Base-by-base conservation (phyloP, 2,329 filamentous ascomycete species). In the Sporothrix dimorphospora region DNA sequence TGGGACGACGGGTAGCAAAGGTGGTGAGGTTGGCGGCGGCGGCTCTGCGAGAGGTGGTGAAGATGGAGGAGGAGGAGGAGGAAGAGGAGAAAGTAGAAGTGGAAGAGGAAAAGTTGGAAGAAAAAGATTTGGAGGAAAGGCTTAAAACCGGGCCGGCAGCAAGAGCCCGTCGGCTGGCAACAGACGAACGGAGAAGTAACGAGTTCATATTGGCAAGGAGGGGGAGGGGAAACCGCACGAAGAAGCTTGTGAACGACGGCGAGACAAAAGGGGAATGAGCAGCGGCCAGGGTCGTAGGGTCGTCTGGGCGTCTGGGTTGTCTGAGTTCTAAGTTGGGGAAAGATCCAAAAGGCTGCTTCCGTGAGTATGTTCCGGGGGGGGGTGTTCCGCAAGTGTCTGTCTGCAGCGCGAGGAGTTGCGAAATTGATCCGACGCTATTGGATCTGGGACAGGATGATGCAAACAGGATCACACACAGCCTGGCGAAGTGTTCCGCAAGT, bases 101-200 rank as follows among this genome's bases (percentile, higher is more conserved):
- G 69, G 45, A 70, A 11, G 73, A 71, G 51, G 71, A 72, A 61
- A 71, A 30, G 55, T 55, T 74, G 63, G 70, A 66, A 14, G 74
- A 73, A 38, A 71, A 67, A 42, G 59, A 49, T 51, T 67, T 73
- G 67, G 70, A 73, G 24, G 71, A 71, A 65, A 68, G 67, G 68
- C 68, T 74, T 69, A 73, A 71, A 74, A 72, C 68, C 71, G 74
- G 73, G 42, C 72, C 67, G 57, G 70, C 71, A 53, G 71, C 61
- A 65, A 72, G 65, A 70, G 70, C 68, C 61, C 70, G 68, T 47
- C 74, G 73, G 70, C 74, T 66, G 55, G 68, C 70, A 19, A 47
- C 40, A 70, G 74, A 72, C 47, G 74, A 75, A 45, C 73, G 73
- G 42, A 72, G 45, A 27, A 72, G 65, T 16, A 75, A 70, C 42